Base-by-base conservation (phyloP, 2,329 filamentous ascomycete genomes). In the Penicillium janthinellum region DNA sequence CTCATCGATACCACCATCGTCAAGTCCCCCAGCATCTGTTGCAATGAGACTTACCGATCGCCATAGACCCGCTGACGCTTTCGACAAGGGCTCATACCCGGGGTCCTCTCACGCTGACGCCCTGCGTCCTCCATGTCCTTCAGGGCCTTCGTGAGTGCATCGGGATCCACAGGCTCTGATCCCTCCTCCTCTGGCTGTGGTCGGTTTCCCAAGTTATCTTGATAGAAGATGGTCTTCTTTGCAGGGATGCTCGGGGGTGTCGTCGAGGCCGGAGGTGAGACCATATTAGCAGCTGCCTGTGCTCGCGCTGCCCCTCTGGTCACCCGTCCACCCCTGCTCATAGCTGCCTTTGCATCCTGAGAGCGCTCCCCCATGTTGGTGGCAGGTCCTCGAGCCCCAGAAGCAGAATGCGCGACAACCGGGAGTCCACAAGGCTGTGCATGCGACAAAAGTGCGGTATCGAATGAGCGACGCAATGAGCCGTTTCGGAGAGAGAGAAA, bases 21-120 rank as follows among this genome's bases (percentile, higher is more conserved):
- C 31, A 25, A 14, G 35, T 22, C 10, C 3, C 35, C 17, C 44
- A n/a, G 34, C 41, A 35, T 8, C 38, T 22, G 37, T 34, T 20
- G 22, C 25, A 39, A 20, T 39, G 5, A 38, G 2, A 73, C 81
- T 70, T 64, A 90, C 88, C 82, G 80, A 64, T 85, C 83, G 54
- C 86, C 86, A 70, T 90, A 88, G 17, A 89, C 79, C 63, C 87
- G 81, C 73, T 88, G 87, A 64, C 87, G 82, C 76, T 90, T 90
- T 62, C 88, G 81, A 72, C 86, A 88, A 4, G 88, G 88, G 73
- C 87, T 90, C 34, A 84, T 82, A 45, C 81, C 84, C 4, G 88
- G 87, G 34, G 87, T 89, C 58, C 83, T 82, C 64, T 88, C 86
- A 69, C 86, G 77, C 49, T 81, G 79, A 60, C 81, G 80, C n/a